Conservation (phyloP, 345 rosid genomes). For the Eucalyptus cloeziana region DNA sequence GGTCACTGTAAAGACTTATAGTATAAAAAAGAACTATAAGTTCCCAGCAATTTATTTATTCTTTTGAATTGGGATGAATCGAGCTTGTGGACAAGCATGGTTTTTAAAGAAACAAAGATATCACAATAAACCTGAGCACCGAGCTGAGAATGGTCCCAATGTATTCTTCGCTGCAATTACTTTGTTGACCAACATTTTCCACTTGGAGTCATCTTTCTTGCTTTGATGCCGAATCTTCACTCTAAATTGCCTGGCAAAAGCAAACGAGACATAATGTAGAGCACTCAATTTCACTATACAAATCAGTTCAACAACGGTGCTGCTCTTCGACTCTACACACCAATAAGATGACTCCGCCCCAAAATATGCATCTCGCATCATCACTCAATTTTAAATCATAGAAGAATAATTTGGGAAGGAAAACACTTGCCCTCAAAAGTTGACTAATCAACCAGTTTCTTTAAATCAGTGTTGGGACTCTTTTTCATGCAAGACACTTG, state of each 20-base stretch:
- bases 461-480: fast-evolving
- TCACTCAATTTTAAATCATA: neutral
- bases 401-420: neutral
- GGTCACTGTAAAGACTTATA: neutral
- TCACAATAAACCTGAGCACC: constrained; percentile 13
- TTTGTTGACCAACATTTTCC: constrained; percentile 65
- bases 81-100: neutral
- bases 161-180: constrained; percentile 46
- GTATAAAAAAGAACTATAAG: neutral
- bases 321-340: neutral
- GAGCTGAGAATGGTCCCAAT: constrained; percentile 34
- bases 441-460: neutral
- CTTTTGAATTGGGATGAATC: neutral
- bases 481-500: neutral
- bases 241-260: constrained; percentile 24
- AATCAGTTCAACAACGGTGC: neutral
- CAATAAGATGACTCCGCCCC: neutral
- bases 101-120: neutral
- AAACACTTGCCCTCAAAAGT: neutral
- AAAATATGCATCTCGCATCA: neutral
- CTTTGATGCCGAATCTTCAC: constrained; percentile 54
- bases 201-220: constrained; percentile 63
- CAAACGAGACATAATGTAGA: neutral
- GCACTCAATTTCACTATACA: neutral
- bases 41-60: neutral